Conservation (phyloP, 2,329 filamentous ascomycete genomes). For the Colletotrichum cereale region DNA sequence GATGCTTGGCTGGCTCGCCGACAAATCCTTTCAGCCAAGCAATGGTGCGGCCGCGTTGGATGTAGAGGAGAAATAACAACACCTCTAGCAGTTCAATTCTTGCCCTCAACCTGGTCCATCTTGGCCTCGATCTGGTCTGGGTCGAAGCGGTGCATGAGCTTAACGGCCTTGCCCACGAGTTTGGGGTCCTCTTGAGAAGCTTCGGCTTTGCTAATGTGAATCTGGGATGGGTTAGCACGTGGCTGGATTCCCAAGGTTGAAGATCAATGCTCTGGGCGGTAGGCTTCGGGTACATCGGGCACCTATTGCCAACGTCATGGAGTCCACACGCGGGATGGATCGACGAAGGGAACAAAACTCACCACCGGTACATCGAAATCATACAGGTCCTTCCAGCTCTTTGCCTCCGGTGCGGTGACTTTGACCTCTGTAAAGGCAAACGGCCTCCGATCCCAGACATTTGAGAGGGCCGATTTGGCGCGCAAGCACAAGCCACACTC, state of each 20-base stretch:
- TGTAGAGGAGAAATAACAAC: neutral
- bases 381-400: slow-evolving; percentile 79
- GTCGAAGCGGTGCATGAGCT: slow-evolving; percentile 84
- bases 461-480: slow-evolving; percentile 75
- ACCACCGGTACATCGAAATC: slow-evolving; percentile 88
- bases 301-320: neutral
- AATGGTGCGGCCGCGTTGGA: slow-evolving; percentile 8
- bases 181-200: slow-evolving; percentile 65
- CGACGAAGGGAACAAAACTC: slow-evolving; percentile 47
- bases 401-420: slow-evolving; percentile 72
- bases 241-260: neutral
- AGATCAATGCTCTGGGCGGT: neutral
- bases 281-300: slow-evolving; percentile 15
- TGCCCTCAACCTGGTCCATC: slow-evolving; percentile 72
- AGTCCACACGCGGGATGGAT: neutral
- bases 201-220: slow-evolving; percentile 71
- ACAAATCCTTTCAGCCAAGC: slow-evolving; percentile 9
- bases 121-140: slow-evolving; percentile 73
- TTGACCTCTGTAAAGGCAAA: slow-evolving; percentile 79
- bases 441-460: slow-evolving; percentile 74
- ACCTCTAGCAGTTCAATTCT: slow-evolving; percentile 18
- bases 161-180: slow-evolving; percentile 70
- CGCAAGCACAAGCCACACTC: slow-evolving; percentile 79
- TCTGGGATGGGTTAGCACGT: slow-evolving; percentile 52
- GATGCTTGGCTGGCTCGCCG: neutral